A percentile compares a stretch with the other conserved stretches of the same genome.
phyloP scores from a whole-genome alignment of 1,139 yeast species.

The Geotrichum histeridarum region DNA sequence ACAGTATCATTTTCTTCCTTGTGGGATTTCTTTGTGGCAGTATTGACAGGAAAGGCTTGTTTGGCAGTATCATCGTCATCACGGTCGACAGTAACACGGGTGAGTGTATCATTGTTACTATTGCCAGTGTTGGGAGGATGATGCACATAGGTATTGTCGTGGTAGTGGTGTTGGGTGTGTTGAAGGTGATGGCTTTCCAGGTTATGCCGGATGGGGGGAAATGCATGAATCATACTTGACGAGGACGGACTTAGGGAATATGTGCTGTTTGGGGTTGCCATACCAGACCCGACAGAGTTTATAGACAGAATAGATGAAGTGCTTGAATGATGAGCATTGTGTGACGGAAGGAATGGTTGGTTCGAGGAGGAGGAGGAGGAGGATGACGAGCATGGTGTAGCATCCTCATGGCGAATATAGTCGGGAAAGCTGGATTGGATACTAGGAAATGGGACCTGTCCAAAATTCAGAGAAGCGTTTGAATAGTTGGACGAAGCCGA shows the following conservation, averaged over 20 bases:
- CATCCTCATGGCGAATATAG: neutral
- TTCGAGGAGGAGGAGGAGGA: neutral
- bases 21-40: neutral
- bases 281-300: constrained; percentile 7
- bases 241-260: constrained; percentile 5
- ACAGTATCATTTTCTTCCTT: neutral
- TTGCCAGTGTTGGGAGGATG: neutral
- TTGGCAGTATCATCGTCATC: constrained; percentile 3
- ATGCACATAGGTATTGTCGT: neutral
- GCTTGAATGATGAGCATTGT: constrained; percentile 3
- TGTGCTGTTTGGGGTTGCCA: constrained; percentile 13
- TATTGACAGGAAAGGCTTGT: neutral
- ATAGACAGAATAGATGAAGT: constrained; percentile 9
- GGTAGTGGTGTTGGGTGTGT: neutral
- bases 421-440: constrained; percentile 9
- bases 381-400: neutral
- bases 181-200: neutral
- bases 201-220: neutral
- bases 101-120: neutral
- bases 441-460: constrained; percentile 5
- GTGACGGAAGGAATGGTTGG: constrained; percentile 7
- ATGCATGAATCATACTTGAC: constrained; percentile 1
- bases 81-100: neutral
- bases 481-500: constrained; percentile 3
- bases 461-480: constrained; percentile 4